phyloP scores from a whole-genome alignment of 2,329 filamentous ascomycete species.

The Ophiostoma populinum region DNA sequence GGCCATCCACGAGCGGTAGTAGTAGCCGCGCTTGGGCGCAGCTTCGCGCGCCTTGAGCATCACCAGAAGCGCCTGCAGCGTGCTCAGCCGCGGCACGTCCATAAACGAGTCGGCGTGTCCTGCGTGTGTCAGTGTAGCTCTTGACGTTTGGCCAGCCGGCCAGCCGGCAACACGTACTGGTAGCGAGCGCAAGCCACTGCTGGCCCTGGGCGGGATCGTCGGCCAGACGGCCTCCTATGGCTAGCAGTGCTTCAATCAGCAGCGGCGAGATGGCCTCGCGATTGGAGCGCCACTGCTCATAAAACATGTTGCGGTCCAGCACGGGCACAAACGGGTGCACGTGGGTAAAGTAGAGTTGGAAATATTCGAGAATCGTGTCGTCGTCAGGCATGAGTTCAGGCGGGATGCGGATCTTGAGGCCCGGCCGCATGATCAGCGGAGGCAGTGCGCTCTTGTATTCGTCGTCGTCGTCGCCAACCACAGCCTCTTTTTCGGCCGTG shows the following conservation, averaged over 20 bases:
- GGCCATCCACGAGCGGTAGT: slow-evolving; percentile 94
- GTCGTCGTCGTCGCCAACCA: slow-evolving; percentile 49
- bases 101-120: slow-evolving; percentile 87
- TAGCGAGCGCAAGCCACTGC: slow-evolving; percentile 83
- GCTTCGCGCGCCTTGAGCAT: slow-evolving; percentile 82
- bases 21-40: slow-evolving; percentile 86
- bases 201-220: slow-evolving; percentile 73
- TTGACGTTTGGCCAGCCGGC: no score
- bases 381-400: slow-evolving; percentile 86
- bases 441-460: slow-evolving; percentile 58
- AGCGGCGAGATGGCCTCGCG: slow-evolving; percentile 76
- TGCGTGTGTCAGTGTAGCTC: no score
- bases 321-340: slow-evolving; percentile 90
- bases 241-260: slow-evolving; percentile 78
- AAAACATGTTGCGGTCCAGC: slow-evolving; percentile 64
- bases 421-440: slow-evolving; percentile 47
- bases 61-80: slow-evolving; percentile 75
- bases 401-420: slow-evolving; percentile 70
- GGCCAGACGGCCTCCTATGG: slow-evolving; percentile 67
- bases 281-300: slow-evolving; percentile 76
- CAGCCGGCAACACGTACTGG: slow-evolving; percentile 34
- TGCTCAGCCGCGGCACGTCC: slow-evolving; percentile 78
- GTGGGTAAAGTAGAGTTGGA: slow-evolving; percentile 77
- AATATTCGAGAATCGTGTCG: slow-evolving; percentile 64
- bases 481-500: slow-evolving; percentile 34